A percentile compares a stretch with the other conserved stretches of the same genome.
Conservation (phyloP, 1,139 yeast species). For the Candida tetrigidarum region DNA sequence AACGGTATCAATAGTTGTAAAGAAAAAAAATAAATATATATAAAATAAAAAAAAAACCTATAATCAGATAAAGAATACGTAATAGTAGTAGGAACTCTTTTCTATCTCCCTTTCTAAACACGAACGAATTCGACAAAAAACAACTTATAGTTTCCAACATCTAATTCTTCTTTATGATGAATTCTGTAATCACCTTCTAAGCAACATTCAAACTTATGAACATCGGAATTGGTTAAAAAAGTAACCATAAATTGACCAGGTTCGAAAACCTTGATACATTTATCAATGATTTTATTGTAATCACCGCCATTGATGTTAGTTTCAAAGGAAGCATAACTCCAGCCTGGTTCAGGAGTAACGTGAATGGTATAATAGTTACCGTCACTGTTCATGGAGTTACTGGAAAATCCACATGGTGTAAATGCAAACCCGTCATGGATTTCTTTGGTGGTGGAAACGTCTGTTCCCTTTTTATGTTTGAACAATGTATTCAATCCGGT, state of each 20-base stretch:
- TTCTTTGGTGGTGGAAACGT: conserved; percentile 18
- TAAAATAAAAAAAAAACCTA: background rate
- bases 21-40: background rate
- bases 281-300: conserved; percentile 7
- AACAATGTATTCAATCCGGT: conserved; percentile 68
- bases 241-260: conserved; percentile 10
- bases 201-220: conserved; percentile 7
- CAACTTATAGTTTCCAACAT: conserved; percentile 8
- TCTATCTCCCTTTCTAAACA: background rate
- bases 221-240: conserved; percentile 8
- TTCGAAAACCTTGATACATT: conserved; percentile 9
- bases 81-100: background rate
- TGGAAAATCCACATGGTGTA: conserved; percentile 95
- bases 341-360: conserved; percentile 91
- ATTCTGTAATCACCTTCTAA: conserved; percentile 5
- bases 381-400: conserved; percentile 72
- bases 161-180: conserved; percentile 7
- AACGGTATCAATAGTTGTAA: background rate
- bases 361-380: conserved; percentile 87
- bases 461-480: conserved; percentile 23
- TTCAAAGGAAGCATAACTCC: conserved; percentile 97
- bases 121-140: conserved; percentile 7
- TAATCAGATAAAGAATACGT: background rate
- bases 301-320: conserved; percentile 49
- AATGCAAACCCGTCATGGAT: conserved; percentile 89